Percentiles rank a stretch among this genome's conserved stretches.
phyloP scores from a whole-genome alignment of 73 alveolate genomes.

The Paramecium biaurelia region DNA sequence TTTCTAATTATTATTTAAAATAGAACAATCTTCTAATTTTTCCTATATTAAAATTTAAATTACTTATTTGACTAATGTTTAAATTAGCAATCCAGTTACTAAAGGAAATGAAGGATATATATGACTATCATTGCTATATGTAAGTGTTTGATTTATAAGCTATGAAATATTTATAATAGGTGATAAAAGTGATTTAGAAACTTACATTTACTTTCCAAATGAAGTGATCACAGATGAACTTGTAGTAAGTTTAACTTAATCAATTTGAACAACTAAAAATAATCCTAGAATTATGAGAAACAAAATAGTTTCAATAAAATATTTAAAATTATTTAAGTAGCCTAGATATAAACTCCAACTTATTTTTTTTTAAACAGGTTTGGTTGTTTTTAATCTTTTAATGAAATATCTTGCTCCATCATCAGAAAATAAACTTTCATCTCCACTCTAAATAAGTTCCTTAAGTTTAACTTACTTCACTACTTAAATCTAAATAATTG shows the following conservation, averaged over 20 bases:
- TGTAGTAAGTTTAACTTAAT: background rate
- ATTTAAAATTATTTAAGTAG: background rate
- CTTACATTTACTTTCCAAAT: background rate
- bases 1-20: background rate
- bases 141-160: background rate
- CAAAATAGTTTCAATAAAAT: slow-evolving; percentile 1
- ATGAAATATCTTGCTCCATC: background rate
- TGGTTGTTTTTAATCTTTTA: background rate
- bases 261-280: background rate
- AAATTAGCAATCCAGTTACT: background rate
- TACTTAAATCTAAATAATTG: background rate
- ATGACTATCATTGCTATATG: background rate
- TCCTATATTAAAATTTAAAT: background rate
- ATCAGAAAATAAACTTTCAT: background rate
- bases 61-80: background rate
- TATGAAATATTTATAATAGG: background rate
- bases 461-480: background rate
- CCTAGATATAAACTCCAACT: background rate
- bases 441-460: background rate
- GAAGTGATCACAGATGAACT: background rate
- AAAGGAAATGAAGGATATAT: background rate
- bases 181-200: background rate
- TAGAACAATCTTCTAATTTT: background rate
- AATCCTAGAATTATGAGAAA: background rate
- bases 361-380: background rate